Percentiles rank a stretch among this genome's conserved stretches.
phyloP scores from a whole-genome alignment of 1,139 yeast genomes.

The Pneumocystis sp. region DNA sequence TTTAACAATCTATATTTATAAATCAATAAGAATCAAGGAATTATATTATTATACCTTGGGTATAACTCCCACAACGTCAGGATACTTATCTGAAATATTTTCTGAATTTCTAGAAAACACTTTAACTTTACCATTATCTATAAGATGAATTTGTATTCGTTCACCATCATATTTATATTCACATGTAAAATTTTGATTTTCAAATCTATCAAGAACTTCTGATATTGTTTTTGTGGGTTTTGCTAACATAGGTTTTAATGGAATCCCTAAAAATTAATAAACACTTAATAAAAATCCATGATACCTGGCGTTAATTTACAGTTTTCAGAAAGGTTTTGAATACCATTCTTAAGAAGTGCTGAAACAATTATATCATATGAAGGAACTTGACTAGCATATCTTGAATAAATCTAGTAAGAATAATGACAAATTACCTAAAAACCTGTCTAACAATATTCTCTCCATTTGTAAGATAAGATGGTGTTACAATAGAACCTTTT shows the following conservation, averaged over 20 bases:
- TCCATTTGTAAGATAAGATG: conserved; percentile 6
- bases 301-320: conserved; percentile 60
- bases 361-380: conserved; percentile 67
- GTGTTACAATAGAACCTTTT: conserved; percentile 11
- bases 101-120: conserved; percentile 91
- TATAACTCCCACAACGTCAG: conserved; percentile 50
- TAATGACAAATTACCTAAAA: conserved; percentile 62
- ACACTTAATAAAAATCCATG: neutral
- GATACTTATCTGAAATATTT: conserved; percentile 92
- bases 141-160: conserved; percentile 81
- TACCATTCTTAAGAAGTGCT: conserved; percentile 52
- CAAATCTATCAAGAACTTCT: conserved; percentile 74
- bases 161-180: conserved; percentile 98
- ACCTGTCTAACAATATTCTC: conserved; percentile 39
- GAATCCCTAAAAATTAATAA: conserved; percentile 37
- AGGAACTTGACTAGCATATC: conserved; percentile 45
- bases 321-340: conserved; percentile 46
- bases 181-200: conserved; percentile 60
- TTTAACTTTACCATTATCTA: conserved; percentile 49
- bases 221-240: conserved; percentile 88
- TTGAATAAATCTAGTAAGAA: neutral
- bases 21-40: conserved; percentile 15
- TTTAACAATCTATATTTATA: conserved; percentile 46
- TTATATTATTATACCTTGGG: neutral
- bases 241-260: conserved; percentile 94